phyloP scores from a whole-genome alignment of 2,329 filamentous ascomycete genomes.

The Drechslerella coelobrocha region DNA sequence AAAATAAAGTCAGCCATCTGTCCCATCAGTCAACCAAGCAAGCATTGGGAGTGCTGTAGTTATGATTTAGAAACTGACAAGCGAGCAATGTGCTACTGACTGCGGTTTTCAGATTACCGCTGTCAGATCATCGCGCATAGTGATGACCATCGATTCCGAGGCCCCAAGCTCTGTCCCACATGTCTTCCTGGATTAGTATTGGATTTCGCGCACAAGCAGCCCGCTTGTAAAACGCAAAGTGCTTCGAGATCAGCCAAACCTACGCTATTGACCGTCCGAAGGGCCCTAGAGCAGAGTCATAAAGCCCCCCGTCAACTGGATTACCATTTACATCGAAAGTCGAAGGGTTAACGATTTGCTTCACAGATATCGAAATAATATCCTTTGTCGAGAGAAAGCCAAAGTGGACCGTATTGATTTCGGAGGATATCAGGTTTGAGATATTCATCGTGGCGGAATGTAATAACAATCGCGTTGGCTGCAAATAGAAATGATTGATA shows the following conservation, averaged over 20 bases:
- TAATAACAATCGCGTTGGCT: background rate
- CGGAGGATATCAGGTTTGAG: constrained; percentile 80
- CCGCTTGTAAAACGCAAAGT: background rate
- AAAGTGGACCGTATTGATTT: constrained; percentile 88
- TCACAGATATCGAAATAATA: constrained; percentile 87
- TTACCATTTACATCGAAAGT: constrained; percentile 84
- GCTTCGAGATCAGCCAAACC: constrained; percentile 56
- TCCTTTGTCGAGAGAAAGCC: constrained; percentile 81
- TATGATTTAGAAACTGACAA: constrained; percentile 11
- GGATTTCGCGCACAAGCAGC: background rate
- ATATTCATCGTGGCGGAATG: constrained; percentile 67
- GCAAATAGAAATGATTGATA: background rate
- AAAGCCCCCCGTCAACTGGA: constrained; percentile 77
- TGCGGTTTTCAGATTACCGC: background rate
- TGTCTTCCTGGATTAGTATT: background rate
- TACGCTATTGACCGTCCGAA: constrained; percentile 80
- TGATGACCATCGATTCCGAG: constrained; percentile 19
- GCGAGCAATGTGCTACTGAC: constrained; percentile 22
- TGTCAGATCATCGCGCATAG: constrained; percentile 27
- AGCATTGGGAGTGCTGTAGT: background rate
- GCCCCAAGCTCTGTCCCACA: constrained; percentile 10
- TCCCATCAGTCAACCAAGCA: background rate
- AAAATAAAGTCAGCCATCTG: constrained; percentile 1
- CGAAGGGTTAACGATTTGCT: constrained; percentile 87
- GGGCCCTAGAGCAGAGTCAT: constrained; percentile 88